A percentile compares a stretch with the other conserved stretches of the same genome.
phyloP scores from a whole-genome alignment of 805 yeast species.

The Lachancea mirantina region DNA sequence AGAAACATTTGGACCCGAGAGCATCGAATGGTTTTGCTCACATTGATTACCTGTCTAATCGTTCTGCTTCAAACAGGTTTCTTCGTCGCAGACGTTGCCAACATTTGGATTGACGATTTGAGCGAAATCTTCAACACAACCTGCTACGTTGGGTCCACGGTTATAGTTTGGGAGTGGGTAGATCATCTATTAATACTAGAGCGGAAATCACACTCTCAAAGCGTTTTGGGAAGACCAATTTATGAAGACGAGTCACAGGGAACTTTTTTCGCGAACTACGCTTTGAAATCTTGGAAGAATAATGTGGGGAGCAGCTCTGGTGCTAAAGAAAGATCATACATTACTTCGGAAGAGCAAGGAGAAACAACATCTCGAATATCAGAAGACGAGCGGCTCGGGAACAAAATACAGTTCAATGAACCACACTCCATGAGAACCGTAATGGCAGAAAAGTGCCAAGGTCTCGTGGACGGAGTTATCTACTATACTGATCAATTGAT shows the following conservation, averaged over 20 bases:
- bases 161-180: conserved; percentile 82
- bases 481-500: conserved; percentile 47
- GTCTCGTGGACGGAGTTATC: conserved; percentile 35
- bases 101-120: conserved; percentile 65
- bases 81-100: conserved; percentile 69
- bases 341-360: no score
- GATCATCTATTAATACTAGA: conserved; percentile 54
- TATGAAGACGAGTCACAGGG: conserved; percentile 54
- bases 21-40: conserved; percentile 43
- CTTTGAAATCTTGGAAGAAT: conserved; percentile 16
- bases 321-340: background rate
- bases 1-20: conserved; percentile 43
- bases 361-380: no score
- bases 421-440: conserved; percentile 4
- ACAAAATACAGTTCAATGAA: conserved; percentile 8
- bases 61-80: conserved; percentile 58
- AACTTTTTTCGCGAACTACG: conserved; percentile 26
- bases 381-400: no score
- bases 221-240: conserved; percentile 67
- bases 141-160: conserved; percentile 62
- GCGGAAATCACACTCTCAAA: conserved; percentile 55
- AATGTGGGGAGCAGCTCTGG: conserved; percentile 6
- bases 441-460: conserved; percentile 15
- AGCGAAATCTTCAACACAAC: conserved; percentile 69
- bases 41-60: conserved; percentile 47